These are phyloP conservation scores for Cladorrhinum sp. DNA, from an alignment of 2,329 filamentous ascomycete genomes.

Conservation along the genomic window DNA sequence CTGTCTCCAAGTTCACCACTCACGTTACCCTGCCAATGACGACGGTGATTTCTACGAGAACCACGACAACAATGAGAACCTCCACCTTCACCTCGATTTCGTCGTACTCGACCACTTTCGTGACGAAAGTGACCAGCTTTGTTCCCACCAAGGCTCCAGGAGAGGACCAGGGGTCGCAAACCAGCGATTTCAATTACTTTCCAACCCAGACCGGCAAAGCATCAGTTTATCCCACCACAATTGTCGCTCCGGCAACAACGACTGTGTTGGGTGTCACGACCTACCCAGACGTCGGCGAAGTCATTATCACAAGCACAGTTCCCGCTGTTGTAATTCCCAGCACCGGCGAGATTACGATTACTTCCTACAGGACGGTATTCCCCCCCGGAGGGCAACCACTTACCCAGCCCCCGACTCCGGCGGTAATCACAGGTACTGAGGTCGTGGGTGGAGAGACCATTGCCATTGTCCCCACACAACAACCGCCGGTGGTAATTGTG, in stretches of 20 bases:
- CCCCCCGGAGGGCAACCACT: conserved; percentile 10
- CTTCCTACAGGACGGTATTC: conserved; percentile 20
- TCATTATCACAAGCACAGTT: conserved; percentile 12
- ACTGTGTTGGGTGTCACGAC: not conserved
- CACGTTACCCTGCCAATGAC: conserved; percentile 14
- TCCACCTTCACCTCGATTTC: conserved; percentile 5
- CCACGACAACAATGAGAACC: conserved; percentile 8
- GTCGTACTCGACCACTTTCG: conserved; percentile 6
- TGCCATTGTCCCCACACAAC: conserved; percentile 22
- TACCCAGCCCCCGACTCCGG: conserved; percentile 14
- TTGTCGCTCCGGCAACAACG: not conserved
- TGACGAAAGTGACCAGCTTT: not conserved
- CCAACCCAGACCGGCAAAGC: not conserved
- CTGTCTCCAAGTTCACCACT: conserved; percentile 18
- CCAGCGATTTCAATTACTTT: not conserved
- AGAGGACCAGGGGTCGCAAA: conserved; percentile 8
- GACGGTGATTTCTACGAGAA: conserved; percentile 10
- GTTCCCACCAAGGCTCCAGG: conserved; percentile 2
- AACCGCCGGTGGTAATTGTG: conserved; percentile 20
- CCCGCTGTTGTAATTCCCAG: conserved; percentile 23
- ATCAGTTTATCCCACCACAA: not conserved
- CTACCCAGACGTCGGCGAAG: not conserved
- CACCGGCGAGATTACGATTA: conserved; percentile 24
- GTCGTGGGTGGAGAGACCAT: conserved; percentile 24
- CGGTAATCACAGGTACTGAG: conserved; percentile 26